Evolutionary conservation across 441 rosid species (phyloP), one percentile per base, ranked within the genome.

Genomic region (Pelargonium myrrhifolium): DNA sequence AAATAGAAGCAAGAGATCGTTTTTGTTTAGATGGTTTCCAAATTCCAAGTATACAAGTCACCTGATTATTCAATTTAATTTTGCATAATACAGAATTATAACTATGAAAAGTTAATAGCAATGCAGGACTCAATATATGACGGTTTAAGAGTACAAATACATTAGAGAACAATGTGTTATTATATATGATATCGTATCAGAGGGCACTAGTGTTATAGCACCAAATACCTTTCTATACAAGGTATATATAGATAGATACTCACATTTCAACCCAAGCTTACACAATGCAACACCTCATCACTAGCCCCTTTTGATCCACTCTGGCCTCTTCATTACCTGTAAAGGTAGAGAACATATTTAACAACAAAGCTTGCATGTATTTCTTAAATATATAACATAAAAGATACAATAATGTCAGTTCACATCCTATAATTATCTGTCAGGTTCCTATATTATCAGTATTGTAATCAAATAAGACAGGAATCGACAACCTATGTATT

Each of bases 281-380:
- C 72, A 92, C 78, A 78, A 92, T 83, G 78, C 92, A 87, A 67
- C 96, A 92, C 76, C 83, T 89, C 26, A 81, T 68, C 77, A 85
- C 85, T 39, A 88, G 68, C 68, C 91, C 95, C 80, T 89, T 92
- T 64, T 88, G 98, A 74, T 92, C 96, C 59, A 78, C 67, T 81
- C 98, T 85, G 40, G 81, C 88, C 45, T 92, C 98, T 72, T 92
- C 98, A 65, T 85, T 88, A 71, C 96, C 98, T 92, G 85, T 75
- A 10, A 8, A 43, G 14, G 2, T 43, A 2, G 14, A 1, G 49
- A 10, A 64, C 63, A 80, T 64, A 49, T 49, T 35, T 43, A 43
- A 12, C 49, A 24, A 24, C 28, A 24, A 8, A 10, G 49, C 14
- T 43, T 43, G 11, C 11, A 10, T 43, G 9, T 10, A 43, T 43